These are phyloP conservation scores for Apiospora kogelbergensis DNA, from an alignment of 2,329 filamentous ascomycete genomes.

Conservation along the genomic window DNA sequence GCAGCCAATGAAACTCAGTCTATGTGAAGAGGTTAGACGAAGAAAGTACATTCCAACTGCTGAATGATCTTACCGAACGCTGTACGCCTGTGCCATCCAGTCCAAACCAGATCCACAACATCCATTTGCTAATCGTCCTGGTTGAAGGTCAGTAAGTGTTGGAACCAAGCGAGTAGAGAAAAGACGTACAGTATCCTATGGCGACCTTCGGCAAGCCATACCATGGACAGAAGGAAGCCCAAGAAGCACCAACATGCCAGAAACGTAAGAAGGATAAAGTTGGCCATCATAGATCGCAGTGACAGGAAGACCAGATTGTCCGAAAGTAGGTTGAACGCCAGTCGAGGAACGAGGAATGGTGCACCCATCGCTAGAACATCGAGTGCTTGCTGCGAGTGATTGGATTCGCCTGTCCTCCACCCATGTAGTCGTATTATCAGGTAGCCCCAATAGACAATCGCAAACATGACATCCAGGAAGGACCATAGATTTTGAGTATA, in stretches of 20 bases:
- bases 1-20: constrained; percentile 73
- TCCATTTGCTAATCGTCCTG: constrained; percentile 80
- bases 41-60: background rate
- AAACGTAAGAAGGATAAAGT: constrained; percentile 76
- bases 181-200: constrained; percentile 55
- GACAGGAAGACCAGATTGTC: constrained; percentile 84
- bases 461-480: constrained; percentile 79
- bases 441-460: constrained; percentile 69
- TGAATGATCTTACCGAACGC: constrained; percentile 42
- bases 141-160: constrained; percentile 17
- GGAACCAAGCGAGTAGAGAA: background rate
- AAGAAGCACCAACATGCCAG: constrained; percentile 81
- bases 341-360: constrained; percentile 72
- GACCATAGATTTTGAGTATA: constrained; percentile 90
- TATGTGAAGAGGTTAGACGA: constrained; percentile 30
- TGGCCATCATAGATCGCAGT: constrained; percentile 79
- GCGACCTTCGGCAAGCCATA: constrained; percentile 70
- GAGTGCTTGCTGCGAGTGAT: constrained; percentile 64
- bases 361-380: constrained; percentile 79
- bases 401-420: constrained; percentile 48
- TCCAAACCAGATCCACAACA: constrained; percentile 92
- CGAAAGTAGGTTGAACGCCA: constrained; percentile 81
- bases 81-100: constrained; percentile 71
- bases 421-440: constrained; percentile 67
- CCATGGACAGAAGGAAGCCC: constrained; percentile 76